Percentiles rank a stretch among this genome's conserved stretches.
These are phyloP conservation scores for Termitomyces titanicus DNA, from an alignment of 768 basidiomycete species.

Conservation along the genomic window DNA sequence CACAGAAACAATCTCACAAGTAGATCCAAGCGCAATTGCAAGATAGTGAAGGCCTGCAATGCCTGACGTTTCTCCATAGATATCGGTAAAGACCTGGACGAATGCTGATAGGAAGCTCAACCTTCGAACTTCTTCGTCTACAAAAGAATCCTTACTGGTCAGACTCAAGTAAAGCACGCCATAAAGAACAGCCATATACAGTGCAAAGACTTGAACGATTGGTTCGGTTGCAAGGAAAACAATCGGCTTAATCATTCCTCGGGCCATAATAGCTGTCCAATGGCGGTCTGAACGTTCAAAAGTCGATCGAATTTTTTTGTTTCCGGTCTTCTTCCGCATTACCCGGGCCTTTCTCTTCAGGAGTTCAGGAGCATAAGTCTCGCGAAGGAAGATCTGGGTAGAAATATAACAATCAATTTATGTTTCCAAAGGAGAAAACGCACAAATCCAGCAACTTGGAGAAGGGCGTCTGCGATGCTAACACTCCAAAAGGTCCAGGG, in stretches of 20 bases:
- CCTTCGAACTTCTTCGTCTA: background rate
- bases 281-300: slow-evolving; percentile 37
- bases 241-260: slow-evolving; percentile 56
- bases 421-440: slow-evolving; percentile 22
- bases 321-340: slow-evolving; percentile 32
- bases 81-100: slow-evolving; percentile 44
- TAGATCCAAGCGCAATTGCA: slow-evolving; percentile 52
- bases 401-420: background rate
- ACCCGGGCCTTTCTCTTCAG: slow-evolving; percentile 34
- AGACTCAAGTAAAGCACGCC: slow-evolving; percentile 41
- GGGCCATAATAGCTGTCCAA: slow-evolving; percentile 40
- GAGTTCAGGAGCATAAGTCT: slow-evolving; percentile 47
- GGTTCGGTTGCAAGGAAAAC: slow-evolving; percentile 51
- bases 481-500: slow-evolving; percentile 63
- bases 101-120: slow-evolving; percentile 35
- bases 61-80: slow-evolving; percentile 47
- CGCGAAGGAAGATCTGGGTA: slow-evolving; percentile 25
- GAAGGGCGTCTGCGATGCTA: slow-evolving; percentile 41
- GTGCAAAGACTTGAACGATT: slow-evolving; percentile 55
- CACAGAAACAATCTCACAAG: slow-evolving; percentile 31
- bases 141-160: slow-evolving; percentile 28
- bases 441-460: slow-evolving; percentile 47
- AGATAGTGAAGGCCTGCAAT: slow-evolving; percentile 62
- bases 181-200: slow-evolving; percentile 59
- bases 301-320: slow-evolving; percentile 32